Percentiles rank a stretch among this genome's conserved stretches.
Conservation (phyloP, 345 rosid genomes). For the Euphorbia peplus region DNA sequence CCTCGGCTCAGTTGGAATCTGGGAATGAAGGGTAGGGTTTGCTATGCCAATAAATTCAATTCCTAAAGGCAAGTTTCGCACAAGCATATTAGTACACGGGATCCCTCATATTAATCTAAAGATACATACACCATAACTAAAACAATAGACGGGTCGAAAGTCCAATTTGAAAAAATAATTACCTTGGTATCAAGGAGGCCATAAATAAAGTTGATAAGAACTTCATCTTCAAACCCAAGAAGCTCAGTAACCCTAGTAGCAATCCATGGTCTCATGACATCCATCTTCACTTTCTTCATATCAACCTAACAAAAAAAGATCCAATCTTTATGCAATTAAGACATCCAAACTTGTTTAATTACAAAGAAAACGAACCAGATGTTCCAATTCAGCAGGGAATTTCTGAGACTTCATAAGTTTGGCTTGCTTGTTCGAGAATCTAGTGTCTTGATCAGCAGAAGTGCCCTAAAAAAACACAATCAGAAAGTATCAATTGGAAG, state of each 20-base stretch:
- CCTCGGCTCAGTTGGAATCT: conserved; percentile 15
- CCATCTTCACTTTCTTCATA: conserved; percentile 87
- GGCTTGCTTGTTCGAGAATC: conserved; percentile 98
- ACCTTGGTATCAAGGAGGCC: conserved; percentile 96
- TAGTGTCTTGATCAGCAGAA: conserved; percentile 95
- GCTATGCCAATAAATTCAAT: conserved; percentile 16
- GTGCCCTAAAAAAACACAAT: conserved; percentile 68
- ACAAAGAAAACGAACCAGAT: conserved; percentile 51
- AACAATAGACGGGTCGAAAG: neutral
- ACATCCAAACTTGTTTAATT: neutral
- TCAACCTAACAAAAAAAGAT: conserved; percentile 52
- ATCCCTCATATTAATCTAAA: neutral
- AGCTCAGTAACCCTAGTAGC: conserved; percentile 88
- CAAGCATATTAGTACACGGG: neutral
- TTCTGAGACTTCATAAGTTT: conserved; percentile 90
- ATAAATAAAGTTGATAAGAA: conserved; percentile 88
- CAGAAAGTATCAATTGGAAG: neutral
- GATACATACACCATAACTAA: neutral
- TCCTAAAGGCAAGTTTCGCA: conserved; percentile 16
- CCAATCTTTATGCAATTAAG: neutral
- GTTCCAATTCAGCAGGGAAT: conserved; percentile 80
- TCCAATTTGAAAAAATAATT: conserved; percentile 1
- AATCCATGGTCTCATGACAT: conserved; percentile 93
- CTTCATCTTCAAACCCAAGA: conserved; percentile 97
- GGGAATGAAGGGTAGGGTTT: neutral